phyloP scores from a whole-genome alignment of 2,329 filamentous ascomycete genomes.

The Pyrenochaeta sp. region DNA sequence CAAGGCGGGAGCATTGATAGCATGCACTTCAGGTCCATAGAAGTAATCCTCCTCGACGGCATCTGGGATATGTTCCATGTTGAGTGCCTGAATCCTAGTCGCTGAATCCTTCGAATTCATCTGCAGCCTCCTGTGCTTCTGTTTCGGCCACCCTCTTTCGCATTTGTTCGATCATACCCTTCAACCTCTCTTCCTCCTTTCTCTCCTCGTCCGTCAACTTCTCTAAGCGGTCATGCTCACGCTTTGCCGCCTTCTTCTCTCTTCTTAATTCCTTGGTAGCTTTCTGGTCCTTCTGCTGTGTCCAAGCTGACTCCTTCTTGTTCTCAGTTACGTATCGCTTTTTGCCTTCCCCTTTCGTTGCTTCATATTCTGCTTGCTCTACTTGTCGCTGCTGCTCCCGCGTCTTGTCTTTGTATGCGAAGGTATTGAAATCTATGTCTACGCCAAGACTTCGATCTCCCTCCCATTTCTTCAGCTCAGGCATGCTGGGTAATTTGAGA shows the following conservation, averaged over 20 bases:
- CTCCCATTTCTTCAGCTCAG: constrained; percentile 68
- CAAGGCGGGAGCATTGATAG: background rate
- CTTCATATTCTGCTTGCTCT: constrained; percentile 42
- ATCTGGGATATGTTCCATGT: background rate
- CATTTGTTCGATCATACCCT: constrained; percentile 43
- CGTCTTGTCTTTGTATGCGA: constrained; percentile 56
- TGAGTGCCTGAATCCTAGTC: constrained; percentile 25
- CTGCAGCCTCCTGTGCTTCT: constrained; percentile 35
- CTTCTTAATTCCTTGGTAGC: constrained; percentile 41
- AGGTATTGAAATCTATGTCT: constrained; percentile 50
- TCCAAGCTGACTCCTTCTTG: constrained; percentile 45
- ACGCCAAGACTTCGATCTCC: constrained; percentile 55
- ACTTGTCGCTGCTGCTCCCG: constrained; percentile 52
- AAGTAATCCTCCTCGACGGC: background rate
- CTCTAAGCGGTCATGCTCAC: constrained; percentile 38
- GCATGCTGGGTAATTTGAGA: constrained; percentile 89
- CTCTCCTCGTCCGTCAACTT: constrained; percentile 40
- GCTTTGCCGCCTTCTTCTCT: constrained; percentile 45
- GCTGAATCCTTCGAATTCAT: constrained; percentile 48
- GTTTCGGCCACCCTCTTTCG: constrained; percentile 34
- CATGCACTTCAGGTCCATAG: background rate
- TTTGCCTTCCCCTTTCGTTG: constrained; percentile 28
- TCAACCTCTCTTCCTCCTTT: constrained; percentile 45
- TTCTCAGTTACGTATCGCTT: constrained; percentile 37
- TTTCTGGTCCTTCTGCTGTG: constrained; percentile 46